Evolutionary conservation across 257 asterid species (phyloP).

Genomic region (Nicotiana sylvestris): DNA sequence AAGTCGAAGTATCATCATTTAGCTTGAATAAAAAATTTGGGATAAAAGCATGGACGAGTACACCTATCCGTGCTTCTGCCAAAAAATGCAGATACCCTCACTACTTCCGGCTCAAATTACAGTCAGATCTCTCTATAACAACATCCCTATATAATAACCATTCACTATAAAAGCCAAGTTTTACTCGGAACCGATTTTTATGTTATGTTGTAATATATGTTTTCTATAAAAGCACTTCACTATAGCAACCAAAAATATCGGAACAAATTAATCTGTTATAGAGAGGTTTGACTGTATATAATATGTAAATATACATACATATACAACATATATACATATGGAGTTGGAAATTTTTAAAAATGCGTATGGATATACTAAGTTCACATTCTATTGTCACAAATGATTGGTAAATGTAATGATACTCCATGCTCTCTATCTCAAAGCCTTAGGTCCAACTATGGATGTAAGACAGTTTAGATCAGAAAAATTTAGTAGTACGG

Average conservation of each 20-base stretch:
- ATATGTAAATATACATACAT: background rate
- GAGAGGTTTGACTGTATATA: background rate
- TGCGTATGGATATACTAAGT: background rate
- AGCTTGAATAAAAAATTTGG: background rate
- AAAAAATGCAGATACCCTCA: background rate
- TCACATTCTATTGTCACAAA: background rate
- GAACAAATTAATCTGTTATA: too few species aligned
- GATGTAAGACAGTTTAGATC: background rate
- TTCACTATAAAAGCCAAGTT: too few species aligned
- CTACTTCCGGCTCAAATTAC: too few species aligned
- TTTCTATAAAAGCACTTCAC: too few species aligned
- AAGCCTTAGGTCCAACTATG: background rate
- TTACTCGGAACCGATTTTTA: too few species aligned
- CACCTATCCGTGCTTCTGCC: too few species aligned
- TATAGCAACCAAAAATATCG: too few species aligned
- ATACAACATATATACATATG: background rate
- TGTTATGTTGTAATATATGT: too few species aligned
- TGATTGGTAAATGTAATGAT: background rate
- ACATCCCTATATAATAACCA: too few species aligned
- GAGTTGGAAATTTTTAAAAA: background rate
- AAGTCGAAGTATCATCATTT: background rate
- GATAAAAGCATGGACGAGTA: background rate
- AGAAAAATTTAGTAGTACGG: background rate
- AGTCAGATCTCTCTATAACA: too few species aligned
- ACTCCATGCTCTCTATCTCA: background rate